Conservation (phyloP, 2,329 filamentous ascomycete species). For the Penicillium polonicum region DNA sequence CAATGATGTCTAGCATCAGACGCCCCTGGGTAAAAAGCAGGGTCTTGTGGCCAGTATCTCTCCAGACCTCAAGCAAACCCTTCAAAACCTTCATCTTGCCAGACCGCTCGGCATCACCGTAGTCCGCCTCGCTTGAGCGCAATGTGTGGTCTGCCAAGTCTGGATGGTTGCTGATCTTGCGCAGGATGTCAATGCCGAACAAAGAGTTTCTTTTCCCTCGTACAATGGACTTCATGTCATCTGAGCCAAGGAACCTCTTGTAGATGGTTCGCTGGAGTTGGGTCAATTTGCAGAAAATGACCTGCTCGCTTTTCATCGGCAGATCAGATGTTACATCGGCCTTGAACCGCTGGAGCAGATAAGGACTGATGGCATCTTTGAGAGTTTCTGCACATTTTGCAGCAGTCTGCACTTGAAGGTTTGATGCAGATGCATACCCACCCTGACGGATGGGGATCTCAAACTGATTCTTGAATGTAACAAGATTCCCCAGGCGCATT, state of each 20-base stretch:
- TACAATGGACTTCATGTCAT: conserved; percentile 81
- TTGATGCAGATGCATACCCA: conserved; percentile 92
- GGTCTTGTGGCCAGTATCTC: conserved; percentile 87
- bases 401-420: conserved; percentile 89
- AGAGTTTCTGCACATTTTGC: conserved; percentile 91
- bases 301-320: conserved; percentile 93
- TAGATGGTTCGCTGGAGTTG: conserved; percentile 76
- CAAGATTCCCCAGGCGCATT: conserved; percentile 87
- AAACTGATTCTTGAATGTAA: conserved; percentile 87
- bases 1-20: conserved; percentile 93
- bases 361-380: conserved; percentile 90
- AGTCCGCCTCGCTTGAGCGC: conserved; percentile 60
- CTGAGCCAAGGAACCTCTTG: conserved; percentile 73
- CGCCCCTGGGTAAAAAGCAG: conserved; percentile 89
- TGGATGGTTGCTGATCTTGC: conserved; percentile 97
- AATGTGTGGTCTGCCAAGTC: conserved; percentile 73
- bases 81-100: conserved; percentile 97
- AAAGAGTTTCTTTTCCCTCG: conserved; percentile 73
- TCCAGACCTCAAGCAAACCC: conserved; percentile 83
- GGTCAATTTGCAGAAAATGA: conserved; percentile 92
- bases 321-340: conserved; percentile 90
- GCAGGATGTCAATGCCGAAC: conserved; percentile 84
- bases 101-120: conserved; percentile 75
- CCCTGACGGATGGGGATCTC: conserved; percentile 91
- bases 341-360: conserved; percentile 88